Evolutionary conservation across 2,329 filamentous ascomycete species (phyloP).

Genomic region (Colletotrichum sp.): DNA sequence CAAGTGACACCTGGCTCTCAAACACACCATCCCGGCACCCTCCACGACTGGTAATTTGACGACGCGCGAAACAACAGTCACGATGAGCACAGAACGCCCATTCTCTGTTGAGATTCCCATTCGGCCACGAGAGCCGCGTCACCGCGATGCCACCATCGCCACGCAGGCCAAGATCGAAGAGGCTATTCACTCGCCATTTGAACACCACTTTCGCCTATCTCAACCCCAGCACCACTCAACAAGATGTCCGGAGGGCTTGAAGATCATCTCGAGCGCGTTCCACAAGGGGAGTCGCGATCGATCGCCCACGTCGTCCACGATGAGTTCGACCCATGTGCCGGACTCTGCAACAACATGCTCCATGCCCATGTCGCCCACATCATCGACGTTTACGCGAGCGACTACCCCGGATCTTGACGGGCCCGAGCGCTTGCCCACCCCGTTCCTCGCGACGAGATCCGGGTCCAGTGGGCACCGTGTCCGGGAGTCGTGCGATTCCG

Average conservation of each 20-base stretch:
- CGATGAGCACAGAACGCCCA: not conserved
- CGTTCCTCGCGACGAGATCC: conserved; percentile 5
- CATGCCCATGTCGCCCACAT: conserved; percentile 25
- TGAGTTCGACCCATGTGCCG: conserved; percentile 41
- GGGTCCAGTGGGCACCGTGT: conserved; percentile 7
- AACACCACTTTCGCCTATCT: conserved; percentile 6
- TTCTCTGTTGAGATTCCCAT: conserved; percentile 18
- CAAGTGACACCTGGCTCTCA: conserved; percentile 1
- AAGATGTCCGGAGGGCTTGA: conserved; percentile 20
- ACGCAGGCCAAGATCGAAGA: conserved; percentile 6
- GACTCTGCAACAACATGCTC: conserved; percentile 45
- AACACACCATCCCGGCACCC: not conserved
- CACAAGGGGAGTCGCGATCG: conserved; percentile 23
- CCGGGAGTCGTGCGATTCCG: conserved; percentile 35
- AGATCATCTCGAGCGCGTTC: conserved; percentile 14
- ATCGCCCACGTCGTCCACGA: conserved; percentile 40
- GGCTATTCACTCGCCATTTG: not conserved
- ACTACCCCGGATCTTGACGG: conserved; percentile 21
- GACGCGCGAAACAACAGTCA: not conserved
- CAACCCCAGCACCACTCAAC: not conserved
- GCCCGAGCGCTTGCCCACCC: conserved; percentile 11
- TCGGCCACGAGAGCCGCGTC: conserved; percentile 18
- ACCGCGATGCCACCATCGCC: conserved; percentile 1
- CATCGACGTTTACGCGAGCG: conserved; percentile 22
- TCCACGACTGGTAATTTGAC: not conserved